phyloP scores from a whole-genome alignment of 2,329 filamentous ascomycete species.

The Pseudonectria foliicola region DNA sequence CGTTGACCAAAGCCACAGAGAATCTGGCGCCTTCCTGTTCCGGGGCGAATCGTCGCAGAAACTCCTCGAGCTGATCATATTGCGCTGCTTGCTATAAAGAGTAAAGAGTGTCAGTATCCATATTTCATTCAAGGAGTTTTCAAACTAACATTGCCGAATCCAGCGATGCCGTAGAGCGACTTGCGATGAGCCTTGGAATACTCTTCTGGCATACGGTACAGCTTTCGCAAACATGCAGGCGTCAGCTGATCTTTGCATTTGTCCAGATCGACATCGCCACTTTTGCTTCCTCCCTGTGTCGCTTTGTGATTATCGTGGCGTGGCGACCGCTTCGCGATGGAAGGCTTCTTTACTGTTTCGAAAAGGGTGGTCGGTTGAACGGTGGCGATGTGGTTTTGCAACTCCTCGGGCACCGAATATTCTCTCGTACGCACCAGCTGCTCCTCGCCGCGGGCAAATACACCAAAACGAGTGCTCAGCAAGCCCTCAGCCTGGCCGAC shows the following conservation, averaged over 20 bases:
- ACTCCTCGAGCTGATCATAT: conserved; percentile 47
- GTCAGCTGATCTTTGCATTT: conserved; percentile 34
- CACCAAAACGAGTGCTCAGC: conserved; percentile 38
- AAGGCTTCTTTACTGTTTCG: neutral
- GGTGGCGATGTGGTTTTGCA: conserved; percentile 30
- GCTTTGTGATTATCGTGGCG: neutral
- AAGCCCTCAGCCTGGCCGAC: conserved; percentile 36
- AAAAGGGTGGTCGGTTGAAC: conserved; percentile 42
- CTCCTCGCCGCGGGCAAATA: conserved; percentile 30
- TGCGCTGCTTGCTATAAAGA: conserved; percentile 40
- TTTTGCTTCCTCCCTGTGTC: neutral
- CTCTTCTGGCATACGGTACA: conserved; percentile 36
- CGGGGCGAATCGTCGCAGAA: conserved; percentile 47
- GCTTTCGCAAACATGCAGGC: conserved; percentile 35
- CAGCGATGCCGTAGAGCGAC: conserved; percentile 56
- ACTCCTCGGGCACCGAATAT: conserved; percentile 32
- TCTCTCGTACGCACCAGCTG: conserved; percentile 32
- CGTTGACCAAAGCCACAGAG: conserved; percentile 48
- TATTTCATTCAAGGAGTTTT: neutral
- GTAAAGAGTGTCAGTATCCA: conserved; percentile 14
- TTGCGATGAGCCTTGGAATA: conserved; percentile 52
- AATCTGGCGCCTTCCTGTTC: conserved; percentile 48
- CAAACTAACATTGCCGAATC: conserved; percentile 32
- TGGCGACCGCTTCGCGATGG: neutral
- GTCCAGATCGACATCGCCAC: conserved; percentile 6